Base-by-base conservation (phyloP, 2,329 filamentous ascomycete species). In the Colletotrichum magnum region DNA sequence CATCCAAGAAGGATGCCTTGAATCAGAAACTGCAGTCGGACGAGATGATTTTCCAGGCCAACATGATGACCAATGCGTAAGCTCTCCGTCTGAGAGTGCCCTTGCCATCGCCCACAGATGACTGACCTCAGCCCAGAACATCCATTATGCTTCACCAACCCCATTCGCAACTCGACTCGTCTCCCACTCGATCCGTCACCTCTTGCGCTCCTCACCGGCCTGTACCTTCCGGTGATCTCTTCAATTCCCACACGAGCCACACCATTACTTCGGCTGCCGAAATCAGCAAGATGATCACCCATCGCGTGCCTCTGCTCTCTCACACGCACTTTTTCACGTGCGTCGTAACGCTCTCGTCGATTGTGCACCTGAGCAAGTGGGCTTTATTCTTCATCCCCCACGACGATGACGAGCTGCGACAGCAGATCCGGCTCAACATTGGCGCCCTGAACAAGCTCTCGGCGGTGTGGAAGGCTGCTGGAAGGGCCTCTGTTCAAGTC, bases 11-110 rank as follows among this genome's bases (percentile, higher is more conserved):
- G 64, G 88, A 93, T 70, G 85, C 93, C 16, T 83, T 97, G 61
- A 88, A 89, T 68, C 87, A 88, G 71, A 89, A 92, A 73, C 91
- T 93, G 39, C 87, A 89, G 61, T 85, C 95, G 12, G 95, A 98
- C 77, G 94, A 97, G 80, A 92, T 97, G 87, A 90, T 97, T 80
- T 97, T 97, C 81, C 94, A 97, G 78, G 94, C 93, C 1, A 92
- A 93, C 71, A 95, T 97, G 89, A 93, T 97, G 74, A 87, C 83
- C 39, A 82, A 89, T 71, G 86, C 87, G 84, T 86, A 78, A 75
- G 84, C 79, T 4, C 10, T 18, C 18, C 41, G 13, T 4, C n/a
- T 21, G 6, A 24, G 7, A n/a, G 21, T 24, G 16, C 15, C 16
- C 45, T n/a, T 21, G 6, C 13, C 24, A 24, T 54, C 26, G 24